phyloP scores from a whole-genome alignment of 139 green algal species.

The Cymbomonas tetramitiformis region DNA sequence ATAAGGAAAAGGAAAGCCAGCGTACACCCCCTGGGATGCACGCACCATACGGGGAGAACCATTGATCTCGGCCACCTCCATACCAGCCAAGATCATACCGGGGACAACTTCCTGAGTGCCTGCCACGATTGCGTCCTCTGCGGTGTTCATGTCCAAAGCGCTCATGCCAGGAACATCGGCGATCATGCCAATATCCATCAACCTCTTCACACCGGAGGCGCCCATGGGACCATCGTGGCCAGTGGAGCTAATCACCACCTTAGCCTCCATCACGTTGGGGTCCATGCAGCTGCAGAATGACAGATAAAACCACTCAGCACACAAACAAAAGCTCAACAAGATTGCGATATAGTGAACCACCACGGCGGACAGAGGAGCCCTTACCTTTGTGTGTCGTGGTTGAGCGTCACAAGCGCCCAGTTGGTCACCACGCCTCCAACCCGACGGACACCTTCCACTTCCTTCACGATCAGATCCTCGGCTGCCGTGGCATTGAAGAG shows the following conservation, averaged over 20 bases:
- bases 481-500: constrained; percentile 88
- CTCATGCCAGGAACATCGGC: constrained; percentile 66
- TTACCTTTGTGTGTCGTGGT: constrained; percentile 90
- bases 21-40: not conserved
- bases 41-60: constrained; percentile 29
- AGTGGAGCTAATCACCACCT: constrained; percentile 77
- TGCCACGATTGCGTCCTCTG: constrained; percentile 75
- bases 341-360: no score
- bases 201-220: constrained; percentile 74
- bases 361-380: no score
- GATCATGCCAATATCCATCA: constrained; percentile 76
- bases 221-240: constrained; percentile 92
- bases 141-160: constrained; percentile 90
- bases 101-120: constrained; percentile 76
- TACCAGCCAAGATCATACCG: constrained; percentile 85
- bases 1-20: not conserved
- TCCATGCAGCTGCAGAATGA: constrained; percentile 91
- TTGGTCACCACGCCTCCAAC: constrained; percentile 88
- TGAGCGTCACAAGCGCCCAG: constrained; percentile 87
- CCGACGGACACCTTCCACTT: constrained; percentile 24
- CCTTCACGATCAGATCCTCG: constrained; percentile 45
- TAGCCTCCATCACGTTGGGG: constrained; percentile 42
- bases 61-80: constrained; percentile 65
- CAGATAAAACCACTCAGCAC: no score
- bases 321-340: no score